Conservation (phyloP, 2,329 filamentous ascomycete species). For the Coniochaeta prunicola region DNA sequence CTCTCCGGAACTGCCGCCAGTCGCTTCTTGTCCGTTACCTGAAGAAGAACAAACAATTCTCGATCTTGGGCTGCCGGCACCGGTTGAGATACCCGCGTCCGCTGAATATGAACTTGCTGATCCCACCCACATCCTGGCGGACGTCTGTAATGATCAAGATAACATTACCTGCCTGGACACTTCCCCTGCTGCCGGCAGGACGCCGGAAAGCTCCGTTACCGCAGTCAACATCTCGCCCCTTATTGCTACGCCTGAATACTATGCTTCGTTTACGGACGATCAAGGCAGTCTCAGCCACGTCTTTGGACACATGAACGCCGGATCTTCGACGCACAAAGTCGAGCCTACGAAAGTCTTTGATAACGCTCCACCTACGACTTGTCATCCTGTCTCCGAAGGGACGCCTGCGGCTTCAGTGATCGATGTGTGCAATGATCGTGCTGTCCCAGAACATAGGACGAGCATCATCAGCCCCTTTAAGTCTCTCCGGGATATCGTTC, state of each 20-base stretch:
- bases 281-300: neutral
- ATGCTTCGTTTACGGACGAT: neutral
- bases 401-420: neutral
- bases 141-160: neutral
- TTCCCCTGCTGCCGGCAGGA: neutral
- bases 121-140: neutral
- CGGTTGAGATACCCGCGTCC: neutral
- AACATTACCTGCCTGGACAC: neutral
- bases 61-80: neutral
- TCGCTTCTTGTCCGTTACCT: neutral
- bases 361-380: neutral
- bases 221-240: neutral
- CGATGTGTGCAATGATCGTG: neutral
- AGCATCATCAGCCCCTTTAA: neutral
- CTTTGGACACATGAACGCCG: neutral
- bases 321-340: neutral
- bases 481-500: neutral
- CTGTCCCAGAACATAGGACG: neutral
- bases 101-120: neutral
- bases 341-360: neutral
- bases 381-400: too few species aligned
- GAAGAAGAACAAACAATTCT: neutral
- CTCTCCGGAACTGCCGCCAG: neutral
- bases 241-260: neutral
- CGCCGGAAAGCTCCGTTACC: neutral